Evolutionary conservation across 768 basidiomycete species (phyloP).

Genomic region (Leucosporidium yakuticum): DNA sequence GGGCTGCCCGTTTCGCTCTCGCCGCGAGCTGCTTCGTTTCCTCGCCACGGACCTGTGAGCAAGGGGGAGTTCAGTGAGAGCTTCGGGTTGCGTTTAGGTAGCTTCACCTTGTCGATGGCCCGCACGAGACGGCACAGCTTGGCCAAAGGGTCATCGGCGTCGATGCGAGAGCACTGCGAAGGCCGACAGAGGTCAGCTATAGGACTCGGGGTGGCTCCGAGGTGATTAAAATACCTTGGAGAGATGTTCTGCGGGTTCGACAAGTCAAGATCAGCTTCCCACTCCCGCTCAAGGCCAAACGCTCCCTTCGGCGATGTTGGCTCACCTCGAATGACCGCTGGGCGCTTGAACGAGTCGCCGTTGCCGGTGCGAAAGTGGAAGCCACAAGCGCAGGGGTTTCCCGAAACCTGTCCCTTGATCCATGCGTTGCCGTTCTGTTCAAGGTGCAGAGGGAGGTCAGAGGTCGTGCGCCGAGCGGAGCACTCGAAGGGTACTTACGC

Average conservation of each 20-base stretch:
- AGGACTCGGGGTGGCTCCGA: background rate
- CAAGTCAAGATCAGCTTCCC: background rate
- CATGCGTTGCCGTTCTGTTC: background rate
- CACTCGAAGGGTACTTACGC: background rate
- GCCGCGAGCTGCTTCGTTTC: too few relatives aligned
- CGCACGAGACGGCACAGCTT: background rate
- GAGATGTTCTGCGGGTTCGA: background rate
- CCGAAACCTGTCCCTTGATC: background rate
- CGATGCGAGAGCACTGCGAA: background rate
- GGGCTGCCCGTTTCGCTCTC: too few relatives aligned
- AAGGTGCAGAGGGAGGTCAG: background rate
- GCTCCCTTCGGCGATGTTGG: background rate
- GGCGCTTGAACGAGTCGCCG: background rate
- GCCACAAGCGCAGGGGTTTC: background rate
- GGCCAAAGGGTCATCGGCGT: background rate
- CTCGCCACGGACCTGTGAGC: too few relatives aligned
- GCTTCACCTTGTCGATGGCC: background rate
- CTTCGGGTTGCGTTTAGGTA: background rate
- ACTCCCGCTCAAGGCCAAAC: background rate
- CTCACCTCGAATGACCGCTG: background rate
- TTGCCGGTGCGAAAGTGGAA: background rate
- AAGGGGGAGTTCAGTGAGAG: too few relatives aligned
- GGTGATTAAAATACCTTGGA: background rate
- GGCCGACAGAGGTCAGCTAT: background rate
- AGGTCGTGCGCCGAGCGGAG: background rate